A percentile compares a stretch with the other conserved stretches of the same genome.
phyloP scores from a whole-genome alignment of 225 moss, liverwort and hornwort genomes.

The Polytrichum commune region DNA sequence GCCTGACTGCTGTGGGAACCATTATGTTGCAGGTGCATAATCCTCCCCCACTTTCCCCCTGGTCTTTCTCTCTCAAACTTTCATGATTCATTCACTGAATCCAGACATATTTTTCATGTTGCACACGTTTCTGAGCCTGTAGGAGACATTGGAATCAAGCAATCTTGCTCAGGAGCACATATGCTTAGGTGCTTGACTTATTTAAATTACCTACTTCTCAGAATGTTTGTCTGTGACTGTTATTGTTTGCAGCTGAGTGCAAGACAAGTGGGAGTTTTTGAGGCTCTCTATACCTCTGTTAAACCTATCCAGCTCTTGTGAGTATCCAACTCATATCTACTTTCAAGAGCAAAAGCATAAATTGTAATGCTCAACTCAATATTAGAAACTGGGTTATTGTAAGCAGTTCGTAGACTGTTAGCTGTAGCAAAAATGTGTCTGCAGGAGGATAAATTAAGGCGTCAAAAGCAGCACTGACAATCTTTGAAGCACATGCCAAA shows the following conservation, averaged over 20 bases:
- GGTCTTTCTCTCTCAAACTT: too few relatives aligned
- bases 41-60: not conserved
- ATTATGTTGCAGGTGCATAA: slow-evolving; percentile 82
- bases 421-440: too few relatives aligned
- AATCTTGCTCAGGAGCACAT: too few relatives aligned
- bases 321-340: slow-evolving; percentile 19
- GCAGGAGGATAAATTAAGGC: too few relatives aligned
- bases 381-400: too few relatives aligned
- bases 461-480: not conserved
- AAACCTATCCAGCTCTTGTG: slow-evolving; percentile 94
- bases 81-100: too few relatives aligned
- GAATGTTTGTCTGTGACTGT: not conserved
- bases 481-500: not conserved
- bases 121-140: not conserved
- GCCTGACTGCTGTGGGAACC: slow-evolving; percentile 76
- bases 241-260: slow-evolving; percentile 72
- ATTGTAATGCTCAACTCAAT: not conserved
- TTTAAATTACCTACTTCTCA: too few relatives aligned
- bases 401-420: too few relatives aligned
- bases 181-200: not conserved
- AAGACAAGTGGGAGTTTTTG: slow-evolving; percentile 91
- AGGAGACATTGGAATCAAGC: too few relatives aligned
- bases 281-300: slow-evolving; percentile 79
- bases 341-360: not conserved
- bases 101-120: too few relatives aligned